Percentiles rank a stretch among this genome's conserved stretches.
Conservation (phyloP, 148 eudicot species). For the Mesembryanthemum crystallinum region DNA sequence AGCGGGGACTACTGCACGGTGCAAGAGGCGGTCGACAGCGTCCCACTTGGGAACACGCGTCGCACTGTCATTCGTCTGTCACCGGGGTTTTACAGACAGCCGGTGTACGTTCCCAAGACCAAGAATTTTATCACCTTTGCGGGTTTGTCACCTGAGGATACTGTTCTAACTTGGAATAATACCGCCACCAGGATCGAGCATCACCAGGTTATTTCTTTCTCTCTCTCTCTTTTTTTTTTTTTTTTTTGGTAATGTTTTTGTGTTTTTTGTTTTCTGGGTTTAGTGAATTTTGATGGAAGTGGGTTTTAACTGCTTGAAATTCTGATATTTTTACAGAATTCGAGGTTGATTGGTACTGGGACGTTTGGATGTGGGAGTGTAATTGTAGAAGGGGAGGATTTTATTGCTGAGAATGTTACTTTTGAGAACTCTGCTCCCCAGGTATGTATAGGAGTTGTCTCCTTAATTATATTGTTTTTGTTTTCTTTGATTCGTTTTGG, state of each 20-base stretch:
- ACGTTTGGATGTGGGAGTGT: conserved; percentile 90
- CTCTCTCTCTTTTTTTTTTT: not conserved
- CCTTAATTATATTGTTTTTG: not conserved
- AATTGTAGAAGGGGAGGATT: conserved; percentile 93
- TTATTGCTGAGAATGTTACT: conserved; percentile 85
- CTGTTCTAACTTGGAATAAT: conserved; percentile 69
- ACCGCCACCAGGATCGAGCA: conserved; percentile 76
- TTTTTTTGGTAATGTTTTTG: not conserved
- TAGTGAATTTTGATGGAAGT: not conserved
- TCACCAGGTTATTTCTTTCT: conserved; percentile 50
- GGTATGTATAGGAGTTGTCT: conserved; percentile 34
- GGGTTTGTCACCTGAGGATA: conserved; percentile 61
- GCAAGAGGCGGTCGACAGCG: conserved; percentile 84
- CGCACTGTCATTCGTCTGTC: conserved; percentile 79
- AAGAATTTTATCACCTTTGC: conserved; percentile 79
- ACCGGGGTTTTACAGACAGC: conserved; percentile 80
- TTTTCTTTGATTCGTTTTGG: not conserved
- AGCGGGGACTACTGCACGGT: conserved; percentile 53
- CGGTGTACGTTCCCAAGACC: conserved; percentile 80
- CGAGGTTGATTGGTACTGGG: conserved; percentile 91
- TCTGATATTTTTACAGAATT: conserved; percentile 32
- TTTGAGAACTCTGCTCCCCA: conserved; percentile 90
- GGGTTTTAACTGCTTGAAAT: not conserved
- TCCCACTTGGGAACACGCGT: conserved; percentile 65
- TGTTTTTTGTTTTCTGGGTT: not conserved